Evolutionary conservation across 2,329 filamentous ascomycete genomes (phyloP).

Genomic region (Cladosporium cucumerinum): DNA sequence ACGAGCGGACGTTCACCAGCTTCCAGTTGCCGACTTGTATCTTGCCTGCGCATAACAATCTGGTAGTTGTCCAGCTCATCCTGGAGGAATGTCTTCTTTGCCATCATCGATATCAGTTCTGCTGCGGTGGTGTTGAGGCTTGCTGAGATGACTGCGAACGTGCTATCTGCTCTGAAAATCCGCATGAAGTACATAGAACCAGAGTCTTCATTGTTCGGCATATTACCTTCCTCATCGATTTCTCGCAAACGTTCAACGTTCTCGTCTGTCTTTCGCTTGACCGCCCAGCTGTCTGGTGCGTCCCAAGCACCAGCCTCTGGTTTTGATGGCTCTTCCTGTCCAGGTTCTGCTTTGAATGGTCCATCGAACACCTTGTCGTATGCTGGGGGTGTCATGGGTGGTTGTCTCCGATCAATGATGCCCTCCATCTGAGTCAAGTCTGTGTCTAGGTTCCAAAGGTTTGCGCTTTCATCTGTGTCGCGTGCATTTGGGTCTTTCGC

Average conservation of each 20-base stretch:
- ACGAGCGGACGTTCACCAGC: constrained; percentile 77
- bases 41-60: constrained; percentile 91
- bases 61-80: constrained; percentile 92
- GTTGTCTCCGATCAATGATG: constrained; percentile 65
- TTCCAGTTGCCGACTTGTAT: constrained; percentile 76
- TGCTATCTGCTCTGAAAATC: constrained; percentile 89
- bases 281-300: constrained; percentile 94
- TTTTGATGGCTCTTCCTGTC: constrained; percentile 25
- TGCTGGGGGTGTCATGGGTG: constrained; percentile 65
- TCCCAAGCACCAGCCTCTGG: constrained; percentile 66
- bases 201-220: constrained; percentile 68
- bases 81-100: constrained; percentile 89
- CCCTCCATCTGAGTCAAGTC: constrained; percentile 89
- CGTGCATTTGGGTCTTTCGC: constrained; percentile 44
- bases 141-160: constrained; percentile 88
- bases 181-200: constrained; percentile 82
- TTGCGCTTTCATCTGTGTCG: constrained; percentile 33
- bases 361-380: constrained; percentile 45
- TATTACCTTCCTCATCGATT: constrained; percentile 64
- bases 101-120: constrained; percentile 84
- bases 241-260: constrained; percentile 57
- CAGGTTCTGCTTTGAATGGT: constrained; percentile 43
- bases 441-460: constrained; percentile 76
- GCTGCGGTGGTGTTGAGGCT: constrained; percentile 77
- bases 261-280: constrained; percentile 69